Percentiles rank a stretch among this genome's conserved stretches.
Conservation (phyloP, 495 filamentous ascomycete species). For the Hyaloscypha hepaticicola region DNA sequence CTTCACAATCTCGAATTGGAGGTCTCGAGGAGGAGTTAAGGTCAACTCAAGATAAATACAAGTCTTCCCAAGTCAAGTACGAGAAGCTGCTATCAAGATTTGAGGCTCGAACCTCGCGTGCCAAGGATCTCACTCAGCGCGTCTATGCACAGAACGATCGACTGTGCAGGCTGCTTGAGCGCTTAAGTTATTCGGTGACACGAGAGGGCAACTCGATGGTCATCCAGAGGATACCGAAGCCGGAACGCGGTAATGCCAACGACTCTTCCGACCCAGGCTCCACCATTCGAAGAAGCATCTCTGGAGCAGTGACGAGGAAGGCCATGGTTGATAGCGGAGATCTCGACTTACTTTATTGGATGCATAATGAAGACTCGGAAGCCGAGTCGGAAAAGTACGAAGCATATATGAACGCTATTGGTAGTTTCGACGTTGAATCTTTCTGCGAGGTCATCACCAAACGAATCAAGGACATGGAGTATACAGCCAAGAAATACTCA, state of each 20-base stretch:
- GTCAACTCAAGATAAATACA: slow-evolving; percentile 56
- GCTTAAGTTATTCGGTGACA: slow-evolving; percentile 76
- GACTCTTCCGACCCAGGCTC: slow-evolving; percentile 63
- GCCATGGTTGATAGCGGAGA: slow-evolving; percentile 51
- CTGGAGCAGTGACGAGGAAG: slow-evolving; percentile 34
- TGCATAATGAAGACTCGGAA: slow-evolving; percentile 62
- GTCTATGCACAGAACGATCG: slow-evolving; percentile 77
- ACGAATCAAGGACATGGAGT: slow-evolving; percentile 85
- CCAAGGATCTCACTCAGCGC: slow-evolving; percentile 78
- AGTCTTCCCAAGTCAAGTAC: slow-evolving; percentile 48
- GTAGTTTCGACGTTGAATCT: slow-evolving; percentile 75
- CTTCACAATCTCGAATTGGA: slow-evolving; percentile 62
- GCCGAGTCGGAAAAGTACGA: slow-evolving; percentile 69
- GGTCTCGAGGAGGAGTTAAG: slow-evolving; percentile 66
- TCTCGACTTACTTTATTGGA: slow-evolving; percentile 72
- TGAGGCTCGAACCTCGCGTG: slow-evolving; percentile 62
- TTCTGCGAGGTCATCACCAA: slow-evolving; percentile 82
- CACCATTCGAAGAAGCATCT: slow-evolving; percentile 52
- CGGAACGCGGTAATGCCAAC: slow-evolving; percentile 52
- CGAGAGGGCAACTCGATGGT: slow-evolving; percentile 70
- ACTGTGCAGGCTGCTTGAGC: slow-evolving; percentile 74
- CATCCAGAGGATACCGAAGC: slow-evolving; percentile 72
- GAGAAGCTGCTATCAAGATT: slow-evolving; percentile 50
- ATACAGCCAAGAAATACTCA: slow-evolving; percentile 84
- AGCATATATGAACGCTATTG: slow-evolving; percentile 65